phyloP scores from a whole-genome alignment of 495 filamentous ascomycete species.

The Pseudomonodictys pantanalensis region DNA sequence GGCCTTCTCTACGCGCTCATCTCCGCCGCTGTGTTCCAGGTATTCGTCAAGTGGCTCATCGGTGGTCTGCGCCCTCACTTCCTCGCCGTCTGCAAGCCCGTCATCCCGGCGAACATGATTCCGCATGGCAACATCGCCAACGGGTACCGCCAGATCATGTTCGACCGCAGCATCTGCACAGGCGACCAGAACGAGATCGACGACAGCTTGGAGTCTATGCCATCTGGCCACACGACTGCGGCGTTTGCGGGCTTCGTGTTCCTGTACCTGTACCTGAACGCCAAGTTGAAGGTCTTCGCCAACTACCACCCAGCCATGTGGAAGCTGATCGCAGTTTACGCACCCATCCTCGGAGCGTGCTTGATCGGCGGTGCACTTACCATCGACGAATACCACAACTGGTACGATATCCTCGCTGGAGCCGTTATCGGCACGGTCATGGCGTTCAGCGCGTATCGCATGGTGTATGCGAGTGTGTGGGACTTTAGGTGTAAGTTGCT shows the following conservation, averaged over 20 bases:
- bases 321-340: conserved; percentile 58
- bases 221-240: conserved; percentile 55
- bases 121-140: conserved; percentile 37
- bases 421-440: conserved; percentile 37
- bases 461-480: conserved; percentile 37
- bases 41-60: conserved; percentile 54
- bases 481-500: conserved; percentile 26
- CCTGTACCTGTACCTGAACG: conserved; percentile 55
- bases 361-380: conserved; percentile 59
- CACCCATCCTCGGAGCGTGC: conserved; percentile 56
- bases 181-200: conserved; percentile 46
- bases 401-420: conserved; percentile 42
- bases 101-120: conserved; percentile 22
- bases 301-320: conserved; percentile 62
- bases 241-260: conserved; percentile 52
- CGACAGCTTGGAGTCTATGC: conserved; percentile 50
- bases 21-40: conserved; percentile 56
- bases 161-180: conserved; percentile 51
- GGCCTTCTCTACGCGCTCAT: conserved; percentile 61
- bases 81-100: conserved; percentile 51
- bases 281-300: conserved; percentile 55
- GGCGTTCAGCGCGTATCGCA: conserved; percentile 36
- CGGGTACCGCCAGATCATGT: conserved; percentile 51
- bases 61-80: conserved; percentile 54
- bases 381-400: conserved; percentile 56